Conservation (phyloP, 192 early-diverging fungal species). For the Allomyces macrogynus region DNA sequence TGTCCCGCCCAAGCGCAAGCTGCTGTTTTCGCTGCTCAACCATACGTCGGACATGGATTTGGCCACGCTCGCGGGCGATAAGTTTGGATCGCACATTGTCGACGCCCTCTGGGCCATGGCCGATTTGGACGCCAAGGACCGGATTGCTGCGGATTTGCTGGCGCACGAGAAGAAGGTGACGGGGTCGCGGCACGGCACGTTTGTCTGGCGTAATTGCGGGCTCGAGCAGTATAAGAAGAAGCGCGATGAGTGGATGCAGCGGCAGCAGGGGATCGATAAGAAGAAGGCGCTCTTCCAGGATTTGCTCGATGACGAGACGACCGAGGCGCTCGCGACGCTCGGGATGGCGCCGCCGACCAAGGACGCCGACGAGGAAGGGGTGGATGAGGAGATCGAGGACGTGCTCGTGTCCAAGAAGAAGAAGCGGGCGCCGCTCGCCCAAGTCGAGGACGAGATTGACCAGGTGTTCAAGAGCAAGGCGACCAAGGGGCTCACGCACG, state of each 20-base stretch:
- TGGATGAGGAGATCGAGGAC: slow-evolving; percentile 9
- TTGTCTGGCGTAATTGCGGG: slow-evolving; percentile 55
- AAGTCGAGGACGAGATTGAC: not conserved
- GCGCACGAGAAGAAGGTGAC: slow-evolving; percentile 27
- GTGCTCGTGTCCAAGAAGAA: slow-evolving; percentile 17
- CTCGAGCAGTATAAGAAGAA: slow-evolving; percentile 52
- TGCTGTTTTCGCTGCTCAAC: slow-evolving; percentile 33
- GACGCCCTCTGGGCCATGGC: slow-evolving; percentile 55
- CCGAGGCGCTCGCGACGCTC: slow-evolving; percentile 7
- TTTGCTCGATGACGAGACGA: slow-evolving; percentile 34
- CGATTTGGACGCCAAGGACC: slow-evolving; percentile 41
- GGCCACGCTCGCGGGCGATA: slow-evolving; percentile 32
- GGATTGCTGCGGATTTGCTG: slow-evolving; percentile 50
- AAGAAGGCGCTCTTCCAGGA: slow-evolving; percentile 64
- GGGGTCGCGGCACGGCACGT: slow-evolving; percentile 45
- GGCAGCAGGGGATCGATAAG: slow-evolving; percentile 47
- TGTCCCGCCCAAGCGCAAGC: slow-evolving; percentile 40
- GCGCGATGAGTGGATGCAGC: slow-evolving; percentile 57
- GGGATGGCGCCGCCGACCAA: slow-evolving; percentile 10
- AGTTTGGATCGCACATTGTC: slow-evolving; percentile 57
- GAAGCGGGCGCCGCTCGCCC: slow-evolving; percentile 13
- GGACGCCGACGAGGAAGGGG: slow-evolving; percentile 6
- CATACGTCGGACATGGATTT: slow-evolving; percentile 14
- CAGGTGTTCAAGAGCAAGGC: not conserved
- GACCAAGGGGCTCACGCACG: slow-evolving; percentile 1